phyloP scores from a whole-genome alignment of 768 basidiomycete genomes.

The Tremella yokohamensis region DNA sequence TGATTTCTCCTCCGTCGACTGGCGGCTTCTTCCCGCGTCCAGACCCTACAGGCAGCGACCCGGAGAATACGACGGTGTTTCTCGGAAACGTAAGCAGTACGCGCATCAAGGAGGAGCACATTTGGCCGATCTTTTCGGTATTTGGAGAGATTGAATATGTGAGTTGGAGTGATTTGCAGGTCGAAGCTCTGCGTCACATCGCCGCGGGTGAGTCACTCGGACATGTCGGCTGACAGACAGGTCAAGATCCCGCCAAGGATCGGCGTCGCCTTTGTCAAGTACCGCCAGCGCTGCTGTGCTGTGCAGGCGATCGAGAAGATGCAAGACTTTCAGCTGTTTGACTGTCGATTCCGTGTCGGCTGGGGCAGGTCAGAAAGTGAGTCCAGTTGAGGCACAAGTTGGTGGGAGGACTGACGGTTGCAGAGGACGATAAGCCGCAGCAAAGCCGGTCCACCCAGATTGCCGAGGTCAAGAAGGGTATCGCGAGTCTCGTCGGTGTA shows the following conservation, averaged over 20 bases:
- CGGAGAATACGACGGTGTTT: constrained; percentile 3
- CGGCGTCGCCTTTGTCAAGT: constrained; percentile 3
- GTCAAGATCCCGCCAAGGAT: constrained; percentile 3
- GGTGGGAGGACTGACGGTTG: not conserved
- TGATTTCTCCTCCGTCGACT: not conserved
- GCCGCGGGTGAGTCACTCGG: not conserved
- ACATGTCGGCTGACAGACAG: not conserved
- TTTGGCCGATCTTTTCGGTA: constrained; percentile 3
- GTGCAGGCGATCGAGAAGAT: constrained; percentile 1
- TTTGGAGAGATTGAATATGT: constrained; percentile 4
- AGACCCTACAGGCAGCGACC: not conserved
- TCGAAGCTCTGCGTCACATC: not conserved
- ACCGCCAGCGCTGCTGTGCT: not conserved
- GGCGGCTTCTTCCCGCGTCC: constrained; percentile 3
- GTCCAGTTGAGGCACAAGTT: not conserved
- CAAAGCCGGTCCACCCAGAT: not conserved
- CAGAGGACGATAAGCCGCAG: not conserved
- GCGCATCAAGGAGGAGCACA: constrained; percentile 1
- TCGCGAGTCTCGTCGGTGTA: not conserved
- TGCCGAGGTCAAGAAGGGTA: not conserved
- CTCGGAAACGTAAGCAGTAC: not conserved
- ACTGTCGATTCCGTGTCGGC: not conserved
- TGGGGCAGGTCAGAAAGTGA: constrained; percentile 2
- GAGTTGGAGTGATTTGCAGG: not conserved
- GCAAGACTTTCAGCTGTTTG: constrained; percentile 1